phyloP scores from a whole-genome alignment of 305 asterid genomes.

The Fraxinus dipetala region DNA sequence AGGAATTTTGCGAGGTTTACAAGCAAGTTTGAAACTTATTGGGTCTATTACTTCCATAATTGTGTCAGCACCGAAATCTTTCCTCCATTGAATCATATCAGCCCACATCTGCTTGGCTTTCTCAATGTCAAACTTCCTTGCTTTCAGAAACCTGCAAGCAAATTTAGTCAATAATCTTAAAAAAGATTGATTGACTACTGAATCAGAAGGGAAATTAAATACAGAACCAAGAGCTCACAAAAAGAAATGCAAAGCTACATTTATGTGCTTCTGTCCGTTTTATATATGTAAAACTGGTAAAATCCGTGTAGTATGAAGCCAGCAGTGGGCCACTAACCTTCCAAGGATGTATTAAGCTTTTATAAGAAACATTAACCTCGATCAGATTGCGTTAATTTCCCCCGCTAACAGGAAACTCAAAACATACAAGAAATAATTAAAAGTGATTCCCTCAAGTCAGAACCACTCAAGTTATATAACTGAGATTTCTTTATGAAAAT shows the following conservation, averaged over 20 bases:
- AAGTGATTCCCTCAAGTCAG: background rate
- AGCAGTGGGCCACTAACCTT: background rate
- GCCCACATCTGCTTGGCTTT: slow-evolving; percentile 63
- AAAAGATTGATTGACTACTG: background rate
- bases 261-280: background rate
- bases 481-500: background rate
- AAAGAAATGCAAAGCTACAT: background rate
- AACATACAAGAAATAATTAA: background rate
- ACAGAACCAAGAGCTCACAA: background rate
- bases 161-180: slow-evolving; percentile 8
- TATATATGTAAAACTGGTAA: background rate
- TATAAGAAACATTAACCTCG: background rate
- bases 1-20: background rate
- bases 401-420: background rate
- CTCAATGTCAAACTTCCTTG: slow-evolving; percentile 57
- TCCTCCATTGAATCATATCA: slow-evolving; percentile 66
- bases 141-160: slow-evolving; percentile 48
- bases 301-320: background rate
- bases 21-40: background rate
- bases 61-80: slow-evolving; percentile 52
- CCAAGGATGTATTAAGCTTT: background rate
- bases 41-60: slow-evolving; percentile 36
- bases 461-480: background rate
- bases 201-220: slow-evolving; percentile 7
- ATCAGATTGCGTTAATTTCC: background rate